Base-by-base conservation (phyloP, 2,329 filamentous ascomycete genomes). In the Teratosphaeria zuluensis region DNA sequence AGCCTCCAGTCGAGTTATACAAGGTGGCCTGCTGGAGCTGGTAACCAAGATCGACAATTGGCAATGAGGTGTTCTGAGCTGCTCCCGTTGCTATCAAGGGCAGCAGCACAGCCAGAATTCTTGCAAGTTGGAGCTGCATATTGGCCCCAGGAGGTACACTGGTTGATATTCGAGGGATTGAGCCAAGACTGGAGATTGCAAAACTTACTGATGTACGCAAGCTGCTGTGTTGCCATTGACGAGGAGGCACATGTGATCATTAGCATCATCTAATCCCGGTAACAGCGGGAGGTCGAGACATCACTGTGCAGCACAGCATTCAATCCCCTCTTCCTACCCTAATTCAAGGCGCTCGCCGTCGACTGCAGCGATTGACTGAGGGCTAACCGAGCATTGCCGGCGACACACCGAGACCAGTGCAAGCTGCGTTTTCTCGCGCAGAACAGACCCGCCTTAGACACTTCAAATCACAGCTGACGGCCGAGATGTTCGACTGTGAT, bases 21-120 rank as follows among this genome's bases (percentile, higher is more conserved):
- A 67, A 66, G 4, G 76, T 67, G 33, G 77, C 80, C 64, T 76
- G 73, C 55, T 83, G 78, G 24, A 80, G 68, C 58, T 79, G 75
- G 66, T 83, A 83, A 48, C 79, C 80, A 9, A 84, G 70, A 64
- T 84, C 80, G 7, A 84, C 77, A 21, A 70, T 68, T 42, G 78
- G 78, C 16, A 79, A 55, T 16, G 14, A 48, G 59, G 16, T 55
- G 51, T 33, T n/a, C 35, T 38, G 35, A 5, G 35, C 35, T 16
- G 14, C 11, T 14, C 4, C 35, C 35, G 35, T 48, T 21, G 4
- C 42, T 19, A 48, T 48, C 4, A 48, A 9, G 19, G 42, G n/a
- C 42, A 48, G 42, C 16, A 48, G 42, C n/a, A 21, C 19, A 48
- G n/a, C n/a, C 42, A 7, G 21, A n/a, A 48, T 1, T n/a, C 42